A percentile compares a stretch with the other conserved stretches of the same genome.
Conservation (phyloP, 352 stramenopile species). For the Phytophthora sp. region DNA sequence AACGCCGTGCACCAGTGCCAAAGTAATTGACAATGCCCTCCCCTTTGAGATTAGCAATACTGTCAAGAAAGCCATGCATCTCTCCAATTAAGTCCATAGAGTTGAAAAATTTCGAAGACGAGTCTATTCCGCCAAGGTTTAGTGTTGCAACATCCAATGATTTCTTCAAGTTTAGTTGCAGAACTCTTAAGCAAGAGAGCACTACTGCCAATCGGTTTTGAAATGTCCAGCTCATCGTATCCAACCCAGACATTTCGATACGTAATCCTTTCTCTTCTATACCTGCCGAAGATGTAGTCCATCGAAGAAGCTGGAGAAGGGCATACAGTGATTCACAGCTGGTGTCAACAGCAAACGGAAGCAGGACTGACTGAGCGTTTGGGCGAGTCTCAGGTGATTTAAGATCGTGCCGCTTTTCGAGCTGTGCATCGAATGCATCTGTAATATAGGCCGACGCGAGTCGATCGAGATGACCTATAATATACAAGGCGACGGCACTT, state of each 20-base stretch:
- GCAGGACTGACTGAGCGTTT: constrained; percentile 8
- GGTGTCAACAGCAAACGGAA: constrained; percentile 54
- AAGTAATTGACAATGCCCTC: constrained; percentile 9
- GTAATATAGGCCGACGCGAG: constrained; percentile 37
- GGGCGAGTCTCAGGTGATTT: neutral
- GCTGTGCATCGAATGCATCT: neutral
- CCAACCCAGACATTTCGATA: neutral
- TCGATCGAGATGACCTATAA: constrained; percentile 55
- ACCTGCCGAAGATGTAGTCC: neutral
- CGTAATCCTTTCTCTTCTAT: constrained; percentile 4
- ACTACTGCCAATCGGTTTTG: constrained; percentile 36
- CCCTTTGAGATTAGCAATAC: constrained; percentile 5
- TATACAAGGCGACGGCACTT: constrained; percentile 31
- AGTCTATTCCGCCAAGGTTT: neutral
- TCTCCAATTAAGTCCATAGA: constrained; percentile 6
- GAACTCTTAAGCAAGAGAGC: constrained; percentile 47
- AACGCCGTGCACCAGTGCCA: neutral
- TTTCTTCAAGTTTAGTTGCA: constrained; percentile 56
- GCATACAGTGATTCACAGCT: constrained; percentile 26
- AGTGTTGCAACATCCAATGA: neutral
- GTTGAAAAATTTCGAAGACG: neutral
- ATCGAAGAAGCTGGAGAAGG: constrained; percentile 39
- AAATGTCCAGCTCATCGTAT: too few relatives aligned
- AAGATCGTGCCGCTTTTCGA: neutral
- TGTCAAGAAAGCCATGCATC: constrained; percentile 28